These are phyloP conservation scores for Selaginella tamariscina DNA, from an alignment of 75 land plant species.

Conservation along the genomic window DNA sequence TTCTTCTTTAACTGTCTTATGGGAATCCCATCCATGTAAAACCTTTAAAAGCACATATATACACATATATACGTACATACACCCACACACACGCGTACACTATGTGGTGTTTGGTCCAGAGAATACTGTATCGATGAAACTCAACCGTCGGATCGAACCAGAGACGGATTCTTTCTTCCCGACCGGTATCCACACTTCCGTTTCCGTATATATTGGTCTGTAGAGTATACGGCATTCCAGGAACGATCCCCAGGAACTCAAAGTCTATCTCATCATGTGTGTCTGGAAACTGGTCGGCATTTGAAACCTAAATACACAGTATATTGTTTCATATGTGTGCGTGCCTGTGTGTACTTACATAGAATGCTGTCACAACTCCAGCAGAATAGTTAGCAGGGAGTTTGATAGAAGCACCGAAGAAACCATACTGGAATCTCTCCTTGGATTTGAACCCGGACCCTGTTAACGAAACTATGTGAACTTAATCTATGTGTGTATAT, in stretches of 20 bases:
- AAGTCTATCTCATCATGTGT: conserved; percentile 69
- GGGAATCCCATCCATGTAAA: conserved; percentile 48
- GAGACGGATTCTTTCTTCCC: conserved; percentile 36
- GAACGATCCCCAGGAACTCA: conserved; percentile 62
- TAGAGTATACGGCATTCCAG: conserved; percentile 37
- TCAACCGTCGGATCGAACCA: conserved; percentile 57
- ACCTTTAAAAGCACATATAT: conserved; percentile 30
- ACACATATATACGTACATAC: too few relatives aligned
- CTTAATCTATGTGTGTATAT: neutral
- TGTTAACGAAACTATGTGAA: neutral
- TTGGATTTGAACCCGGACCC: conserved; percentile 56
- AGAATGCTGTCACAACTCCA: conserved; percentile 63
- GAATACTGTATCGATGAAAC: conserved; percentile 49
- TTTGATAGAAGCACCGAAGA: conserved; percentile 61
- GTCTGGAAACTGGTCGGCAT: conserved; percentile 16
- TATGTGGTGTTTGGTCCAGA: conserved; percentile 49
- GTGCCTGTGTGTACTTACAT: conserved; percentile 32
- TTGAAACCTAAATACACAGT: conserved; percentile 1
- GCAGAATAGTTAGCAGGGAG: conserved; percentile 48
- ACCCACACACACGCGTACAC: too few relatives aligned
- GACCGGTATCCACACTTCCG: conserved; percentile 43
- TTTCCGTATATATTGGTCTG: conserved; percentile 62
- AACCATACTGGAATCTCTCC: conserved; percentile 44
- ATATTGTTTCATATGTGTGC: neutral
- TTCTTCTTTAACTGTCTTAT: conserved; percentile 34